Evolutionary conservation across 2,329 filamentous ascomycete species (phyloP).

Genomic region (Paramyrothecium roridum): DNA sequence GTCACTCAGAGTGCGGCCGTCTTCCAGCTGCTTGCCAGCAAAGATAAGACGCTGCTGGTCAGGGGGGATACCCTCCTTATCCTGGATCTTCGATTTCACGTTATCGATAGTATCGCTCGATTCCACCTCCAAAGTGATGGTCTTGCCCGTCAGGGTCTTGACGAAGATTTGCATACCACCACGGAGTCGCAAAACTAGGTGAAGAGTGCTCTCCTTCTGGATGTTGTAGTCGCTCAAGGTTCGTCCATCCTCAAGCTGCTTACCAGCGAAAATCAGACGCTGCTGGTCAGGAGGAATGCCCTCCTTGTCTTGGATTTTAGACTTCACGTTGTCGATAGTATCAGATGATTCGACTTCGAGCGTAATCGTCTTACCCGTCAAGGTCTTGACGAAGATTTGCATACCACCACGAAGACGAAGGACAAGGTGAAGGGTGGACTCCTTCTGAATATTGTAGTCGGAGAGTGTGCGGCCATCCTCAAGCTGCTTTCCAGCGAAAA

Average conservation of each 20-base stretch:
- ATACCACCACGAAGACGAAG: slow-evolving; percentile 87
- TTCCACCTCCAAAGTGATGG: slow-evolving; percentile 88
- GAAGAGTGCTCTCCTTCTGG: slow-evolving; percentile 83
- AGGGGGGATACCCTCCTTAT: slow-evolving; percentile 96
- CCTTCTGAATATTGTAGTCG: slow-evolving; percentile 97
- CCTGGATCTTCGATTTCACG: slow-evolving; percentile 96
- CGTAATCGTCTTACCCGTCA: slow-evolving; percentile 93
- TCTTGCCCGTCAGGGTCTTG: slow-evolving; percentile 89
- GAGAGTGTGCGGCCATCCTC: slow-evolving; percentile 88
- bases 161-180: slow-evolving; percentile 78
- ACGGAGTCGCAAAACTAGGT: slow-evolving; percentile 76
- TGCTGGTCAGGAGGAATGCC: slow-evolving; percentile 94
- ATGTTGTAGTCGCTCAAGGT: slow-evolving; percentile 96
- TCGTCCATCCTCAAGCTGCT: slow-evolving; percentile 89
- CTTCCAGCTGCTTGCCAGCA: slow-evolving; percentile 92
- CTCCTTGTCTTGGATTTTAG: slow-evolving; percentile 90
- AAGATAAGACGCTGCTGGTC: slow-evolving; percentile 97
- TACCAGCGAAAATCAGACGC: slow-evolving; percentile 88
- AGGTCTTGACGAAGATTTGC: slow-evolving; percentile 85
- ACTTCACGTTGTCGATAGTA: slow-evolving; percentile 93
- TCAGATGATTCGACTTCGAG: slow-evolving; percentile 86
- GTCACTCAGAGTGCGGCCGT: slow-evolving; percentile 83
- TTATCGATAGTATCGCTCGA: slow-evolving; percentile 93
- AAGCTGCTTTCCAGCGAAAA: slow-evolving; percentile 93
- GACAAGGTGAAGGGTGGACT: slow-evolving; percentile 80